Conservation (phyloP, 2,329 filamentous ascomycete genomes). For the Aspergillus persii region DNA sequence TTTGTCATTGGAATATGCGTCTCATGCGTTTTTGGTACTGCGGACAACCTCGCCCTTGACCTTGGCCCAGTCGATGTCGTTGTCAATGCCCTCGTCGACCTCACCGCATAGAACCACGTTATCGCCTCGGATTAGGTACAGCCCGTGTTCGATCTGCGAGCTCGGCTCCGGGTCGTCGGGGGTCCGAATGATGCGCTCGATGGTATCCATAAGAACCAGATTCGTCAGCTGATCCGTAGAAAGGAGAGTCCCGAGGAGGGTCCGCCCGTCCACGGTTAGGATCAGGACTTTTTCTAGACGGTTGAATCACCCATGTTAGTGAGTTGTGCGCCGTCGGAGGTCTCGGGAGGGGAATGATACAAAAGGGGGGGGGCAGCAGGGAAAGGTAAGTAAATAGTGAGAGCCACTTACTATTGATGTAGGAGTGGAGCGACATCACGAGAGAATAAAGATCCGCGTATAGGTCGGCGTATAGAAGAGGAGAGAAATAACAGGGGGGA, state of each 20-base stretch:
- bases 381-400: background rate
- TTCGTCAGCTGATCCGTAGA: constrained; percentile 92
- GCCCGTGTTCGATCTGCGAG: constrained; percentile 74
- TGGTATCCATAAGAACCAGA: constrained; percentile 76
- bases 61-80: constrained; percentile 87
- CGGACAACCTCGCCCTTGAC: constrained; percentile 83
- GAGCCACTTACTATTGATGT: constrained; percentile 51
- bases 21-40: constrained; percentile 72
- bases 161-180: constrained; percentile 80
- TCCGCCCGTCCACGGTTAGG: constrained; percentile 88
- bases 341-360: background rate
- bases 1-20: background rate
- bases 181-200: constrained; percentile 87
- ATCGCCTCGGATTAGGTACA: constrained; percentile 91
- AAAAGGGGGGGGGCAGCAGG: background rate
- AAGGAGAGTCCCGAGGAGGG: constrained; percentile 75
- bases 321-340: background rate
- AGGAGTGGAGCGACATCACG: constrained; percentile 53
- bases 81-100: constrained; percentile 85
- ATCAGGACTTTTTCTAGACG: constrained; percentile 81
- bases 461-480: background rate
- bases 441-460: background rate
- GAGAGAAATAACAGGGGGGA: background rate
- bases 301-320: constrained; percentile 8
- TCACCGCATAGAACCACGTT: constrained; percentile 89